Conservation (phyloP, 257 asterid species). For the Echium plantagineum region DNA sequence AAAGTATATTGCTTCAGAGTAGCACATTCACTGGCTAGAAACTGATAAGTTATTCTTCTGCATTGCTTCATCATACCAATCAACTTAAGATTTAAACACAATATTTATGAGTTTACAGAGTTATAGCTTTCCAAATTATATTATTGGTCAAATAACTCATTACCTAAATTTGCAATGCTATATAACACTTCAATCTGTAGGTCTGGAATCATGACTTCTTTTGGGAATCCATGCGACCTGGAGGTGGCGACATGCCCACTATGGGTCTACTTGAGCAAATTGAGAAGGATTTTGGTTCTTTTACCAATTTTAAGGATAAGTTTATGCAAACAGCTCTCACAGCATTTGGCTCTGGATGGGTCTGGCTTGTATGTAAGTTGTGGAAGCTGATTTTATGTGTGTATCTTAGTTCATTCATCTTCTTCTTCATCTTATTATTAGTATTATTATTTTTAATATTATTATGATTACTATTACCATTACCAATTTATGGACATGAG, state of each 20-base stretch:
- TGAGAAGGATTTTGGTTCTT: constrained; percentile 83
- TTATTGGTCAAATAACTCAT: no score
- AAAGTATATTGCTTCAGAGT: not conserved
- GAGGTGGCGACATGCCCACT: constrained; percentile 73
- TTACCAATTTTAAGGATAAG: constrained; percentile 56
- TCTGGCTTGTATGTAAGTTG: constrained; percentile 92
- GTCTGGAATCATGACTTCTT: constrained; percentile 97
- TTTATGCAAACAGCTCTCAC: constrained; percentile 56
- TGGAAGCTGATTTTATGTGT: not conserved
- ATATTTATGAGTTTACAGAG: no score
- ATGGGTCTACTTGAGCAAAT: constrained; percentile 69
- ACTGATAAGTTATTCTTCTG: not conserved
- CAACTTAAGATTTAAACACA: no score
- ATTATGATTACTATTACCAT: no score
- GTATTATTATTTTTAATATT: no score
- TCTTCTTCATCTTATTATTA: not conserved
- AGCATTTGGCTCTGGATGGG: constrained; percentile 87
- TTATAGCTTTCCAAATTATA: no score
- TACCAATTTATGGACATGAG: not conserved
- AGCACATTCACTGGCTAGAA: not conserved
- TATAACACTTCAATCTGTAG: constrained; percentile 23
- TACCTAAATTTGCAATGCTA: constrained; percentile 1
- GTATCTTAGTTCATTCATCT: not conserved
- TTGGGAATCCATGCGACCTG: constrained; percentile 96
- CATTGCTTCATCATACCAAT: no score